phyloP scores from a whole-genome alignment of 148 eudicot genomes.

The Pharnaceum exiguum region DNA sequence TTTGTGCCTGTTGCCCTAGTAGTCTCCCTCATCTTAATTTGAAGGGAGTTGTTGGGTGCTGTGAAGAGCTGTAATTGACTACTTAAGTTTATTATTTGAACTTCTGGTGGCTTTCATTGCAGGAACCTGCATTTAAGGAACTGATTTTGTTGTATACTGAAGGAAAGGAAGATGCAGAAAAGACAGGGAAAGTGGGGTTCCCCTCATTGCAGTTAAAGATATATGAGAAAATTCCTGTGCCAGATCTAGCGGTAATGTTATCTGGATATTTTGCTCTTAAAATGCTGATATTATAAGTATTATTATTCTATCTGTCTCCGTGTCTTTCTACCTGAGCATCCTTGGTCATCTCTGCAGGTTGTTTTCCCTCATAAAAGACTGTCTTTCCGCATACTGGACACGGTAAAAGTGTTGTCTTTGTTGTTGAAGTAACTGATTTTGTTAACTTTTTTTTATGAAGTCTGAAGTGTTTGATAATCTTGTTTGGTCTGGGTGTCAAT shows the following conservation, averaged over 20 bases:
- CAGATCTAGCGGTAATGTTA: constrained; percentile 69
- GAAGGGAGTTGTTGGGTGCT: not conserved
- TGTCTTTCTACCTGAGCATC: constrained; percentile 3
- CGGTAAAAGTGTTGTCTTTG: constrained; percentile 38
- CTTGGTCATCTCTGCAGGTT: constrained; percentile 42
- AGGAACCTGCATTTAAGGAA: constrained; percentile 97
- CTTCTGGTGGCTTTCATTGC: constrained; percentile 18
- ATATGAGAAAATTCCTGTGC: constrained; percentile 87
- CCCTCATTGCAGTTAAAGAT: constrained; percentile 80
- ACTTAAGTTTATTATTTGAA: not conserved
- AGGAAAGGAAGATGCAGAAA: constrained; percentile 36
- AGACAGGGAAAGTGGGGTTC: constrained; percentile 34
- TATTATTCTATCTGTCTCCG: not conserved
- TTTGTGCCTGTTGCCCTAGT: constrained; percentile 2
- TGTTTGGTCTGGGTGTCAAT: no score
- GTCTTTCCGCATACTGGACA: constrained; percentile 88
- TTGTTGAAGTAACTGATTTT: not conserved
- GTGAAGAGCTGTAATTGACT: not conserved
- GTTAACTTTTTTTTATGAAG: no score
- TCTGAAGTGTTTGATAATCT: no score
- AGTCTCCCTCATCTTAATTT: not conserved
- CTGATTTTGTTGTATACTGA: constrained; percentile 76
- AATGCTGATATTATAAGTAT: no score
- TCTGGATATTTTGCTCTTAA: not conserved
- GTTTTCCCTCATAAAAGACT: constrained; percentile 91